phyloP scores from a whole-genome alignment of 176 grass and related monocot genomes.

The Eremochloa ophiuroides region DNA sequence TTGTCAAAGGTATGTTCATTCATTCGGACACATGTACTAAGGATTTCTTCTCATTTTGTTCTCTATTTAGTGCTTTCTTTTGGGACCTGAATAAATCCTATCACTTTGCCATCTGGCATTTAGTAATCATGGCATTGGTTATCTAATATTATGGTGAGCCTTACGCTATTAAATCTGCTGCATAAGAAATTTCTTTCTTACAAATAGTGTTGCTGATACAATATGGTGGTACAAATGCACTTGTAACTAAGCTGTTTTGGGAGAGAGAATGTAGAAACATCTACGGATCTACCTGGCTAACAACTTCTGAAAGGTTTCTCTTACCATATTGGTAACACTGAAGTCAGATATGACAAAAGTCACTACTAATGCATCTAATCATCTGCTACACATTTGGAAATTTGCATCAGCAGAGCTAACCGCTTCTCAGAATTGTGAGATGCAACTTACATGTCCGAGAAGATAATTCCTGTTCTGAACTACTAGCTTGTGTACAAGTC shows the following conservation, averaged over 20 bases:
- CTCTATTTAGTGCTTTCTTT: background rate
- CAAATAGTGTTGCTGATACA: background rate
- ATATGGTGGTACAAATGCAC: background rate
- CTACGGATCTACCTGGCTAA: background rate
- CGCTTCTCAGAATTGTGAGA: background rate
- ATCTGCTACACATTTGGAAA: background rate
- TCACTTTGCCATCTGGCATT: background rate
- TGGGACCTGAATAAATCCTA: background rate
- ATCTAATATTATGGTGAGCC: constrained; percentile 5
- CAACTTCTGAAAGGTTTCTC: background rate
- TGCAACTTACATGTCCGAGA: background rate
- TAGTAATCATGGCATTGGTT: background rate
- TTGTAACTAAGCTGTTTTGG: background rate
- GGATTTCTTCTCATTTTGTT: background rate
- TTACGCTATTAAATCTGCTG: background rate
- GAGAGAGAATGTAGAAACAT: background rate
- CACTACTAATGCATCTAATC: background rate
- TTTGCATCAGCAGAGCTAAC: background rate
- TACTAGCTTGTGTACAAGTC: background rate
- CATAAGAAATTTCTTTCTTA: background rate
- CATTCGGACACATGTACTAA: background rate
- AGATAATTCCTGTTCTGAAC: background rate
- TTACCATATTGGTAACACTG: background rate
- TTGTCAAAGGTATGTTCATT: constrained; percentile 71
- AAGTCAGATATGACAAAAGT: background rate